Evolutionary conservation across 2,329 filamentous ascomycete species (phyloP).

Genomic region (Graphiopsis chlorocephala): DNA sequence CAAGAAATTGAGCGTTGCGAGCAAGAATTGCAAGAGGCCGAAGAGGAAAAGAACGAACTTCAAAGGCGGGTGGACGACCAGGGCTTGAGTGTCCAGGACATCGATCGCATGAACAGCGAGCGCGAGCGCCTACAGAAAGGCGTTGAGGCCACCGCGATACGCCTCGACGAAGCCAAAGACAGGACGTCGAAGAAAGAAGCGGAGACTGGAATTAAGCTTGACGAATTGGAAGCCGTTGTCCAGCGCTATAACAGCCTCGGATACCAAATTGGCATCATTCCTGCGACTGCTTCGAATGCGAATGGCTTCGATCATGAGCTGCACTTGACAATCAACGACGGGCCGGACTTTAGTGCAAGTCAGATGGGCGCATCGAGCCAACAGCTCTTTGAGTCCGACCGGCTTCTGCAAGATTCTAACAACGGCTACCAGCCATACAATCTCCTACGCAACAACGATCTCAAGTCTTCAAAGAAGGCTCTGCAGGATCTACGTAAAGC

Average conservation of each 20-base stretch:
- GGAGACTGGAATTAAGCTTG: slow-evolving; percentile 81
- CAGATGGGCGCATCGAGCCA: slow-evolving; percentile 46
- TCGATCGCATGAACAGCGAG: slow-evolving; percentile 97
- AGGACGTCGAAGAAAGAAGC: slow-evolving; percentile 80
- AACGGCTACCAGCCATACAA: slow-evolving; percentile 89
- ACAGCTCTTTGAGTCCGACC: slow-evolving; percentile 60
- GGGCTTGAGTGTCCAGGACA: slow-evolving; percentile 95
- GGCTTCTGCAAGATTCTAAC: slow-evolving; percentile 74
- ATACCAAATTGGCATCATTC: slow-evolving; percentile 90
- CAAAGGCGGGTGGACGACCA: slow-evolving; percentile 88
- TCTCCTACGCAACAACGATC: slow-evolving; percentile 82
- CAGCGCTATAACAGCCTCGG: slow-evolving; percentile 91
- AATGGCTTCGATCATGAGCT: slow-evolving; percentile 84
- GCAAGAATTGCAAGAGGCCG: slow-evolving; percentile 71
- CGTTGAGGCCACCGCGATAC: slow-evolving; percentile 70
- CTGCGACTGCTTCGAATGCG: slow-evolving; percentile 77
- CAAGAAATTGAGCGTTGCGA: slow-evolving; percentile 79
- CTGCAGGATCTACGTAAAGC: slow-evolving; percentile 80
- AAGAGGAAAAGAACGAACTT: slow-evolving; percentile 74
- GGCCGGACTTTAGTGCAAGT: slow-evolving; percentile 65
- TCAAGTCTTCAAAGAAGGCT: slow-evolving; percentile 78
- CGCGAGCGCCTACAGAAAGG: slow-evolving; percentile 88
- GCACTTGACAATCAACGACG: slow-evolving; percentile 74
- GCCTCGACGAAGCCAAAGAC: slow-evolving; percentile 81
- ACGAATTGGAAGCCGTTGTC: slow-evolving; percentile 86